A percentile compares a stretch with the other conserved stretches of the same genome.
Conservation (phyloP, 2,329 filamentous ascomycete species). For the Ceratocystis destructans region DNA sequence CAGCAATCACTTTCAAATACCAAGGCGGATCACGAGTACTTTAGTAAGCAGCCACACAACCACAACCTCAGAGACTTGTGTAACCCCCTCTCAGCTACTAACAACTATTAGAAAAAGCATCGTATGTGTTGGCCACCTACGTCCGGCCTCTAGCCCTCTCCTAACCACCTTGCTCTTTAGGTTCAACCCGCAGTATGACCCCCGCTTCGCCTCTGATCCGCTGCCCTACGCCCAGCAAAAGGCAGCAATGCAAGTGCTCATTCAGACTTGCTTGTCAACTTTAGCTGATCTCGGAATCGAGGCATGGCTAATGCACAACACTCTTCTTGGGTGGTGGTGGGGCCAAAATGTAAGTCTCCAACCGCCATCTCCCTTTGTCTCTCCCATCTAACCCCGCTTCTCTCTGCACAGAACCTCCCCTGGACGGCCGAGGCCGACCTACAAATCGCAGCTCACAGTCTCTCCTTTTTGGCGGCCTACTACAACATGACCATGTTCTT, state of each 20-base stretch:
- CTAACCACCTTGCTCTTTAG: constrained; percentile 18
- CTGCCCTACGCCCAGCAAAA: constrained; percentile 42
- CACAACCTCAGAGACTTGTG: neutral
- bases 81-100: neutral
- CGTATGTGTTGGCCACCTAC: constrained; percentile 9
- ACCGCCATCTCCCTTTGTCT: neutral
- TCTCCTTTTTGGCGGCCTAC: constrained; percentile 50
- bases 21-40: neutral
- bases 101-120: constrained; percentile 3
- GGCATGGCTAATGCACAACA: constrained; percentile 76
- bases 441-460: constrained; percentile 53
- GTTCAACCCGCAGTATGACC: constrained; percentile 28
- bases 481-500: constrained; percentile 47
- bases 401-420: constrained; percentile 43
- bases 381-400: constrained; percentile 15
- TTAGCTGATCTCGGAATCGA: constrained; percentile 53
- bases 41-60: neutral
- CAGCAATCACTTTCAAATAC: neutral
- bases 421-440: constrained; percentile 71
- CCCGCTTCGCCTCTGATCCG: constrained; percentile 29
- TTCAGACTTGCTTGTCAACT: constrained; percentile 58
- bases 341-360: constrained; percentile 36
- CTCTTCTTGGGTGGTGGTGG: constrained; percentile 82
- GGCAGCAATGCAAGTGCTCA: constrained; percentile 49
- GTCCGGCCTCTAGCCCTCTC: neutral